Percentiles rank a stretch among this genome's conserved stretches.
Conservation (phyloP, 352 stramenopile genomes). For the Phytophthora aleatoria region DNA sequence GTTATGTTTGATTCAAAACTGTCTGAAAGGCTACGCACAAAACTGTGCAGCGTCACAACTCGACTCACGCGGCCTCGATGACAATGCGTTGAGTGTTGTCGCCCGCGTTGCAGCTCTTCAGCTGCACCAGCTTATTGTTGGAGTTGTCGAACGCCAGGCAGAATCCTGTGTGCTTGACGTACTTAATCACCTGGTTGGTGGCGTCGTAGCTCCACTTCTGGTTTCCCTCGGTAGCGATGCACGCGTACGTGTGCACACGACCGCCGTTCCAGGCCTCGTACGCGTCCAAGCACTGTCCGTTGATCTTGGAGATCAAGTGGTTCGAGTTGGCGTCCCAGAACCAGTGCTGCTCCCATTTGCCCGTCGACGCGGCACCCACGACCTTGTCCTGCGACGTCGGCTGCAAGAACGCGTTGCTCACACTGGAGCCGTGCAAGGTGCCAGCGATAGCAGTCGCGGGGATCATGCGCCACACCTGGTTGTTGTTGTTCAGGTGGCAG, state of each 20-base stretch:
- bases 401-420: conserved; percentile 35
- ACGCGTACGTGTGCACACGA: conserved; percentile 62
- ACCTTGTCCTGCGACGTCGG: conserved; percentile 40
- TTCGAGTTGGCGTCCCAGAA: conserved; percentile 53
- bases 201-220: conserved; percentile 66
- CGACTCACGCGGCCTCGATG: conserved; percentile 28
- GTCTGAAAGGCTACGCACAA: too few species aligned
- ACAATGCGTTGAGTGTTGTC: conserved; percentile 53
- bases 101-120: conserved; percentile 49
- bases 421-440: conserved; percentile 32
- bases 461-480: conserved; percentile 54
- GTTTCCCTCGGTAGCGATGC: conserved; percentile 56
- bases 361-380: conserved; percentile 23
- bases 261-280: conserved; percentile 62
- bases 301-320: conserved; percentile 46
- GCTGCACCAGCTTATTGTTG: conserved; percentile 46
- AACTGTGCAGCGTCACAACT: neutral
- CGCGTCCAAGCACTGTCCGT: conserved; percentile 60
- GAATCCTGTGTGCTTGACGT: conserved; percentile 53
- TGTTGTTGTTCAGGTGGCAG: conserved; percentile 65
- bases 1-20: too few species aligned
- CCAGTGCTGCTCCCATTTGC: conserved; percentile 43
- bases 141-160: conserved; percentile 58
- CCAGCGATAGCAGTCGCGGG: conserved; percentile 36
- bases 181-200: conserved; percentile 44